A percentile compares a stretch with the other conserved stretches of the same genome.
phyloP scores from a whole-genome alignment of 1,284 basidiomycete genomes.

The Cryptococcus sp. region DNA sequence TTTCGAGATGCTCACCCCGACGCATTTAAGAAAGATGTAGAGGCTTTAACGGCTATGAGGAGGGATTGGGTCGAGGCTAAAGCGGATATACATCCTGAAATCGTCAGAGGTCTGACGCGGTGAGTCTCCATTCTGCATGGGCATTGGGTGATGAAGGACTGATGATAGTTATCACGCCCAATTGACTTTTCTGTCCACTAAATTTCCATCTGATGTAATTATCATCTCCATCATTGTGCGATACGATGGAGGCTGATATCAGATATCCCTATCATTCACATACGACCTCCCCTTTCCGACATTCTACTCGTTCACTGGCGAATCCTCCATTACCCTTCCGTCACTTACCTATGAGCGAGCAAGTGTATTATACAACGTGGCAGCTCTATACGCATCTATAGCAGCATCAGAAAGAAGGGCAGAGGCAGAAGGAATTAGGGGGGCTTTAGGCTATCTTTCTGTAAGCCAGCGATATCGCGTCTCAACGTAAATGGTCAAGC shows the following conservation, averaged over 20 bases:
- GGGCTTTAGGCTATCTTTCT: slow-evolving; percentile 66
- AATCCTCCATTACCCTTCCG: slow-evolving; percentile 60
- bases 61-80: slow-evolving; percentile 58
- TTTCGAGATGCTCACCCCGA: slow-evolving; percentile 79
- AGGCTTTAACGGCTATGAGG: slow-evolving; percentile 64
- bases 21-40: slow-evolving; percentile 76
- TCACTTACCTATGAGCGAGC: slow-evolving; percentile 76
- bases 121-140: slow-evolving; percentile 31
- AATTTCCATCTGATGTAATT: slow-evolving; percentile 64
- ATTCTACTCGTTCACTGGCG: slow-evolving; percentile 48
- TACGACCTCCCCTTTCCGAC: slow-evolving; percentile 68
- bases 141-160: background rate
- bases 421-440: slow-evolving; percentile 66
- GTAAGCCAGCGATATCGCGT: slow-evolving; percentile 49
- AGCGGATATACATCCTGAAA: slow-evolving; percentile 54
- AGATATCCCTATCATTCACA: slow-evolving; percentile 74
- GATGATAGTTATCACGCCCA: slow-evolving; percentile 77
- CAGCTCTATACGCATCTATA: slow-evolving; percentile 63
- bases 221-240: slow-evolving; percentile 9
- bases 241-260: slow-evolving; percentile 2
- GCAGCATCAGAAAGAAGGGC: slow-evolving; percentile 58
- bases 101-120: slow-evolving; percentile 44
- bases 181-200: slow-evolving; percentile 69
- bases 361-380: slow-evolving; percentile 75
- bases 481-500: background rate